Percentiles rank a stretch among this genome's conserved stretches.
These are phyloP conservation scores for Gossypium bickii DNA, from an alignment of 345 rosid species.

Conservation along the genomic window DNA sequence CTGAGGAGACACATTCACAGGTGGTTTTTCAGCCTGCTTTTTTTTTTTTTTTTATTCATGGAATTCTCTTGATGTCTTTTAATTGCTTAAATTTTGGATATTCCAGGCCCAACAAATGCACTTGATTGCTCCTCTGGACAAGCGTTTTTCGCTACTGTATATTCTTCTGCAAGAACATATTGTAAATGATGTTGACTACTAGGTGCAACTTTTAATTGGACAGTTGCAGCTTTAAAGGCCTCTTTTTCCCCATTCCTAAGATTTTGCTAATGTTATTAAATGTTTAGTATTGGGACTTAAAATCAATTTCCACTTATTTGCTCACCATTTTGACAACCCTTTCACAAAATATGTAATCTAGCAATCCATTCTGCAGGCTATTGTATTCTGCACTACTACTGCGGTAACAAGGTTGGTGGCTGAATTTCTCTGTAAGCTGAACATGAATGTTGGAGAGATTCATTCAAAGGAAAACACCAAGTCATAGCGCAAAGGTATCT, in stretches of 20 bases:
- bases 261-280: background rate
- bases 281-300: background rate
- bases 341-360: conserved; percentile 6
- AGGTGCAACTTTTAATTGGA: conserved; percentile 41
- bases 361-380: conserved; percentile 40
- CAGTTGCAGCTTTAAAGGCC: background rate
- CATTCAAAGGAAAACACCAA: conserved; percentile 91
- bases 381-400: conserved; percentile 95
- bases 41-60: background rate
- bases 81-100: conserved; percentile 19
- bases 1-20: conserved; percentile 83
- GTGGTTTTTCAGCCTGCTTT: conserved; percentile 25
- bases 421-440: conserved; percentile 59
- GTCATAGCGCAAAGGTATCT: conserved; percentile 83
- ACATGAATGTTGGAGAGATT: conserved; percentile 85
- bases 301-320: background rate
- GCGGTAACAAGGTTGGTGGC: conserved; percentile 84
- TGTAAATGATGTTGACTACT: conserved; percentile 62
- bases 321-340: background rate
- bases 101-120: conserved; percentile 76
- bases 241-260: background rate
- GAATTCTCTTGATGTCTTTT: conserved; percentile 9
- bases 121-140: conserved; percentile 69
- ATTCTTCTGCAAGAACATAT: conserved; percentile 67
- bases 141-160: conserved; percentile 68